phyloP scores from a whole-genome alignment of 192 early-diverging fungal genomes.

The Phycomyces blakesleeanus region DNA sequence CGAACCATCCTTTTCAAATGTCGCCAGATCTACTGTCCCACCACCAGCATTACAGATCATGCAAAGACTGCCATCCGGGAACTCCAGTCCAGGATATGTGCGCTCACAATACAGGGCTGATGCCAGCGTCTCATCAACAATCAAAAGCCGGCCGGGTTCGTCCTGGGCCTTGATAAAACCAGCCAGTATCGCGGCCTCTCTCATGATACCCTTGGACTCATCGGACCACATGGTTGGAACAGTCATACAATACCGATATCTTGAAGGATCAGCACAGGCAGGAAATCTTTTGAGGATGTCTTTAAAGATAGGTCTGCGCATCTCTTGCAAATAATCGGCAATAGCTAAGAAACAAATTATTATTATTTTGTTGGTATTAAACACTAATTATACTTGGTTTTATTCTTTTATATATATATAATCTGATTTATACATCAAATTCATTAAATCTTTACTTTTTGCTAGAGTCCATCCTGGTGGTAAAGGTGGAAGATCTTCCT shows the following conservation, averaged over 20 bases:
- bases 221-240: slow-evolving; percentile 53
- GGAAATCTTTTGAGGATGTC: too few relatives aligned
- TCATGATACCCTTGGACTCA: slow-evolving; percentile 48
- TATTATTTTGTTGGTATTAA: too few relatives aligned
- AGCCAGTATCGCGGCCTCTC: slow-evolving; percentile 44
- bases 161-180: slow-evolving; percentile 40
- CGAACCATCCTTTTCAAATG: slow-evolving; percentile 30
- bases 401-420: too few relatives aligned
- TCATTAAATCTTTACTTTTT: too few relatives aligned
- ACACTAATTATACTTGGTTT: too few relatives aligned
- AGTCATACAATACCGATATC: slow-evolving; percentile 44
- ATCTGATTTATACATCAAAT: too few relatives aligned
- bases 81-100: slow-evolving; percentile 43
- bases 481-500: too few relatives aligned
- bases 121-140: slow-evolving; percentile 48
- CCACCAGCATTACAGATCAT: slow-evolving; percentile 57
- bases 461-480: too few relatives aligned
- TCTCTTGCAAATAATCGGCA: too few relatives aligned
- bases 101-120: slow-evolving; percentile 50
- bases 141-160: slow-evolving; percentile 38
- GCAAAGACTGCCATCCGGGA: slow-evolving; percentile 44
- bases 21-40: slow-evolving; percentile 45
- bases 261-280: slow-evolving; percentile 27
- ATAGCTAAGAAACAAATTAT: too few relatives aligned
- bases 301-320: too few relatives aligned